Base-by-base conservation (phyloP, 805 yeast species). In the Nakazawaea siamensis region DNA sequence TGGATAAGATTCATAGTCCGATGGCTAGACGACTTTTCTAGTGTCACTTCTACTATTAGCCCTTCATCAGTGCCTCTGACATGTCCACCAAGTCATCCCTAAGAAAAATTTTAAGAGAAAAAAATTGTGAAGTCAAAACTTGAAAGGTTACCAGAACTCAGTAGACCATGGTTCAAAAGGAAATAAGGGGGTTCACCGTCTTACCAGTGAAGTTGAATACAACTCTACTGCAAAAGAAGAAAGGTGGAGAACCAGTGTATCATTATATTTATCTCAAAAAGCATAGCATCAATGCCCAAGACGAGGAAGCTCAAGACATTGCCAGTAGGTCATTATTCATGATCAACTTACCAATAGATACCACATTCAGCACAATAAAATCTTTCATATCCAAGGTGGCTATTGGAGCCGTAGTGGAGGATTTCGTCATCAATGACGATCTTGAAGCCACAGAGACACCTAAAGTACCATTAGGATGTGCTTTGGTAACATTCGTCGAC, bases 401-500 rank as follows among this genome's bases (percentile, higher is more conserved):
- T 24, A 68, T 76, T 2, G 84, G 80, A 4, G 71, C 87, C 6
- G 72, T 80, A 27, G 60, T 82, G 10, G 83, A 80, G 45, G 43
- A 27, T 36, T 49, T 50, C 24, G 38, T 41, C 3, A 33, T 29
- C 5, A 46, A 62, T 27, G 62, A 66, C 38, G 63, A 60, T 42
- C 66, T 64, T 38, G 21, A 26, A 12, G 57, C 66, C 10, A 44
- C 51, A 9, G 54, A 46, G 6, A 51, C 50, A 12, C 44, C 46
- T 10, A 46, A 43, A 15, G 57, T 51, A 29, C 54, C 42, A 17
- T 50, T 49, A 10, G 77, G 81, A 40, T 77, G 88, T 43, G 90
- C 84, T 0, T 60, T 85, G 6, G 66, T 85, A 28, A 74, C 76
- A 19, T 77, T 86, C 50, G 70, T 87, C 5, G 97, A 86, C 55